Evolutionary conservation across 176 grass and related monocot genomes (phyloP).

Genomic region (Metroxylon sagu): DNA sequence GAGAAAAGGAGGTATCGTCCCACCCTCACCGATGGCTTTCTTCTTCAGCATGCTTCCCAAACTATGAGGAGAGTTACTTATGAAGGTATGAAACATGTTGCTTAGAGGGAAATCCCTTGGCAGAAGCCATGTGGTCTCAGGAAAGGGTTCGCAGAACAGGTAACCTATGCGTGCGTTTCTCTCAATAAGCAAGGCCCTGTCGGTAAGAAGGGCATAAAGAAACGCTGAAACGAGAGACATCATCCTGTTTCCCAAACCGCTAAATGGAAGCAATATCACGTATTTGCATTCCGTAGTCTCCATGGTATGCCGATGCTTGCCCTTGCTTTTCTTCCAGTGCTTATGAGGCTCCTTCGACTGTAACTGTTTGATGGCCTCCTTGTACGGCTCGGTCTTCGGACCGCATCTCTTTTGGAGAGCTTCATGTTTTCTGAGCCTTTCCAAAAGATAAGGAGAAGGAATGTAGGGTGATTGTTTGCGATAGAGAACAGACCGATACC

Average conservation of each 20-base stretch:
- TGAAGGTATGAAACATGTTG: constrained; percentile 38
- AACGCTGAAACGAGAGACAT: constrained; percentile 56
- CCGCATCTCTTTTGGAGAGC: constrained; percentile 49
- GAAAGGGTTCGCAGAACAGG: constrained; percentile 82
- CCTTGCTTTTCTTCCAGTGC: too few relatives aligned
- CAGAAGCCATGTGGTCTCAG: constrained; percentile 53
- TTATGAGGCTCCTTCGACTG: constrained; percentile 14
- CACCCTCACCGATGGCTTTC: neutral
- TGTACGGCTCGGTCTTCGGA: constrained; percentile 33
- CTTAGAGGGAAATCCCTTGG: constrained; percentile 44
- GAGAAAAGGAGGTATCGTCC: constrained; percentile 27
- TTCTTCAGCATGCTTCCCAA: constrained; percentile 39
- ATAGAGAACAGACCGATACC: constrained; percentile 25
- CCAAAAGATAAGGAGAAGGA: constrained; percentile 39
- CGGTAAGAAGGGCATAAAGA: constrained; percentile 71
- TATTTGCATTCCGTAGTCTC: constrained; percentile 45
- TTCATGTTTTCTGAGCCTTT: constrained; percentile 55
- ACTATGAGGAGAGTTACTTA: constrained; percentile 25
- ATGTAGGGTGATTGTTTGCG: constrained; percentile 33
- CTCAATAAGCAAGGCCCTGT: constrained; percentile 52
- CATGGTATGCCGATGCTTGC: too few relatives aligned
- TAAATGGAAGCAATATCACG: constrained; percentile 41
- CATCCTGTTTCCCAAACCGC: constrained; percentile 73
- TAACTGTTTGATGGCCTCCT: constrained; percentile 33
- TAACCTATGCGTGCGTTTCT: constrained; percentile 20